These are phyloP conservation scores for Talaromyces trachyspermus DNA, from an alignment of 495 filamentous ascomycete species.

Conservation along the genomic window DNA sequence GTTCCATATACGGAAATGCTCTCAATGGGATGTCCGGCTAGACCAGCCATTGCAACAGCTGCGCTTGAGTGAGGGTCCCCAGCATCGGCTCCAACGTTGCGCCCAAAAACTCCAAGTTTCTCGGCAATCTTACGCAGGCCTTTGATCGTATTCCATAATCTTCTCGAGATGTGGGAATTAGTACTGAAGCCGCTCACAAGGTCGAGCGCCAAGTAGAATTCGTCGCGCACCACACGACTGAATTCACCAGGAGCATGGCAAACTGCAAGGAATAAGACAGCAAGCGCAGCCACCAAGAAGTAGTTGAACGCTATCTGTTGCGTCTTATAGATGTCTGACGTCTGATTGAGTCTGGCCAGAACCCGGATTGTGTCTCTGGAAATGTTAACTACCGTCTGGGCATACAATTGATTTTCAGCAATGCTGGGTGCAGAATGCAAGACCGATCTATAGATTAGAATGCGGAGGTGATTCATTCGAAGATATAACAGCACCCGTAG, in stretches of 20 bases:
- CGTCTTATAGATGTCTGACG: constrained; percentile 71
- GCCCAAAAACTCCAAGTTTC: constrained; percentile 60
- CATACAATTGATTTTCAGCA: constrained; percentile 57
- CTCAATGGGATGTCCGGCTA: constrained; percentile 62
- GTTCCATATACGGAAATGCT: constrained; percentile 48
- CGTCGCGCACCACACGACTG: constrained; percentile 62
- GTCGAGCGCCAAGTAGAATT: constrained; percentile 83
- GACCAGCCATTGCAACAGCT: constrained; percentile 65
- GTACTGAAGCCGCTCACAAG: constrained; percentile 72
- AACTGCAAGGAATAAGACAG: constrained; percentile 75
- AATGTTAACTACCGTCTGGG: constrained; percentile 64
- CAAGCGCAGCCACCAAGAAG: constrained; percentile 73
- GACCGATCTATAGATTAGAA: constrained; percentile 73
- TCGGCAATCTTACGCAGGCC: constrained; percentile 74
- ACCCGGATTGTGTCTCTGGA: constrained; percentile 75
- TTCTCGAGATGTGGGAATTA: constrained; percentile 69
- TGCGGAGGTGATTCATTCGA: constrained; percentile 75
- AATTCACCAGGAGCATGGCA: constrained; percentile 76
- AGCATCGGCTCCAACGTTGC: constrained; percentile 31
- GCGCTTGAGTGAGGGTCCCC: constrained; percentile 57
- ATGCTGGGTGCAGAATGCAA: constrained; percentile 72
- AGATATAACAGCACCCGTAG: constrained; percentile 53
- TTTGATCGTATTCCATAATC: constrained; percentile 75
- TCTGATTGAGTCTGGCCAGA: constrained; percentile 66
- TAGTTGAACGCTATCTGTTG: constrained; percentile 83